Conservation (phyloP, 306 rosid genomes). For the Cucumis hystrix region DNA sequence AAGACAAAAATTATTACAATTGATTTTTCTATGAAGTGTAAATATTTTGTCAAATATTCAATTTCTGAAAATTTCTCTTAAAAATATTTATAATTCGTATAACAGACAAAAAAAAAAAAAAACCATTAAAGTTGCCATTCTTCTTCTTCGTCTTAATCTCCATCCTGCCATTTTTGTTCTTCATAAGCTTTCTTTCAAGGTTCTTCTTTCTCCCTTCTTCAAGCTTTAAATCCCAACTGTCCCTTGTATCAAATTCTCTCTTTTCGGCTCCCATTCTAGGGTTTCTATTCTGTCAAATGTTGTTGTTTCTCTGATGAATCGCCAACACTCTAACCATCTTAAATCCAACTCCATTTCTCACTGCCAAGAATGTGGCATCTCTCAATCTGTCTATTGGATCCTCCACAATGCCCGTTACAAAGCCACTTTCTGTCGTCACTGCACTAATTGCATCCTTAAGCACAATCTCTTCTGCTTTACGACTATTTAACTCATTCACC, state of each 20-base stretch:
- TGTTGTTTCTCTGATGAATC: neutral
- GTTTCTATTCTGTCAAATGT: neutral
- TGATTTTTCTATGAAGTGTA: too few relatives aligned
- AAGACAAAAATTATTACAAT: too few relatives aligned
- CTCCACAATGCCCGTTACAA: conserved; percentile 36
- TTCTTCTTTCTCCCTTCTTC: neutral
- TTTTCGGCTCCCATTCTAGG: neutral
- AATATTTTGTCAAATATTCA: too few relatives aligned
- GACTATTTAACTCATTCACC: too few relatives aligned
- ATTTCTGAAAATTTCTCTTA: too few relatives aligned
- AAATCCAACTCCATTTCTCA: neutral
- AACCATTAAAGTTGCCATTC: too few relatives aligned
- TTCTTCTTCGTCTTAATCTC: neutral
- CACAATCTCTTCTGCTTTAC: too few relatives aligned
- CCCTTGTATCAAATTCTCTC: neutral
- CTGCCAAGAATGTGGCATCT: conserved; percentile 36
- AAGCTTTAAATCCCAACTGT: neutral
- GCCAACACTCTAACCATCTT: neutral
- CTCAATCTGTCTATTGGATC: conserved; percentile 7
- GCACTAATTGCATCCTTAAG: conserved; percentile 65
- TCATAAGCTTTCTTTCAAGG: neutral
- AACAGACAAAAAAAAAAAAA: too few relatives aligned
- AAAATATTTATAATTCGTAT: too few relatives aligned
- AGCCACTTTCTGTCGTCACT: conserved; percentile 21
- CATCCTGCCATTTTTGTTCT: neutral